phyloP scores from a whole-genome alignment of 345 rosid genomes.

The Eucalyptus viminalis region DNA sequence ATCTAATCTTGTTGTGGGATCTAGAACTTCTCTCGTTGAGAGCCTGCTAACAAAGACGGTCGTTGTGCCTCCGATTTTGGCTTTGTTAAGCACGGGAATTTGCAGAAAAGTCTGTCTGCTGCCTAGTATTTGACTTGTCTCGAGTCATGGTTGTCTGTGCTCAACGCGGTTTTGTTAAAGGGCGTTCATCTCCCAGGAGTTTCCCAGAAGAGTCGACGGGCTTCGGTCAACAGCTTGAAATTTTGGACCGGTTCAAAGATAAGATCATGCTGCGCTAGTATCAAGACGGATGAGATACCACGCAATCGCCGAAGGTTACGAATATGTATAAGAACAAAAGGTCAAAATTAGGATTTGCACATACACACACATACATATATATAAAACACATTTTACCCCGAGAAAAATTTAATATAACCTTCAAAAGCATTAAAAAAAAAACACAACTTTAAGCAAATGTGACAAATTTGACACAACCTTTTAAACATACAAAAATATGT shows the following conservation, averaged over 20 bases:
- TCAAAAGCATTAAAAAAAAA: background rate
- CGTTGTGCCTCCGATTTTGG: background rate
- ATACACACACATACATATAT: accelerated
- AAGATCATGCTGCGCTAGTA: background rate
- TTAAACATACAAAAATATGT: background rate
- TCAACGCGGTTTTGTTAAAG: background rate
- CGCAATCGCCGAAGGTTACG: background rate
- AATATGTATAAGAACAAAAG: background rate
- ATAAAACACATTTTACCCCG: accelerated
- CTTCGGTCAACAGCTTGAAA: background rate
- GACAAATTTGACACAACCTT: background rate
- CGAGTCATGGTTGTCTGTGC: background rate
- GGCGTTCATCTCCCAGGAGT: background rate
- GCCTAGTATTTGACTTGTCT: background rate
- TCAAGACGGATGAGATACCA: background rate
- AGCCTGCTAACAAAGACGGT: background rate
- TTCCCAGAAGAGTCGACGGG: background rate
- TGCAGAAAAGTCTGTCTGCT: background rate
- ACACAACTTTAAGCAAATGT: background rate
- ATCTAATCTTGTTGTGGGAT: background rate
- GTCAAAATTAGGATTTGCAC: background rate
- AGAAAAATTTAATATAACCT: background rate
- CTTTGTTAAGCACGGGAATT: background rate
- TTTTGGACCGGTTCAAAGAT: background rate
- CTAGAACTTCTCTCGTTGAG: background rate